Evolutionary conservation across 305 asterid species (phyloP).

Genomic region (Fraxinus sp.): DNA sequence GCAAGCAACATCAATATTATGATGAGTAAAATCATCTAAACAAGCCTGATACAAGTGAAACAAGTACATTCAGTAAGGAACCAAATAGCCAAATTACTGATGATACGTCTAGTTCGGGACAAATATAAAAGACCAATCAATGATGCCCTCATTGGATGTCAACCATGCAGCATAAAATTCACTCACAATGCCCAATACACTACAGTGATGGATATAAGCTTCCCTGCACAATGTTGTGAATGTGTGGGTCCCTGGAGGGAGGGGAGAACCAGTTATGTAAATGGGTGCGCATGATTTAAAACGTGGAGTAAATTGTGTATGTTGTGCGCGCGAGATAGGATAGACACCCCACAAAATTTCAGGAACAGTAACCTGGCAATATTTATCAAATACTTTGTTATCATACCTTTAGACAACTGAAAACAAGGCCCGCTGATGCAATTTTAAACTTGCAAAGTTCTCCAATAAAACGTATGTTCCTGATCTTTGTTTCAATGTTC

Average conservation of each 20-base stretch:
- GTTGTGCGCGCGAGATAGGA: neutral
- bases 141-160: neutral
- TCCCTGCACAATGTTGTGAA: neutral
- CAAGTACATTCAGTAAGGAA: conserved; percentile 6
- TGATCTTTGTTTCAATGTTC: conserved; percentile 95
- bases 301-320: neutral
- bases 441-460: conserved; percentile 97
- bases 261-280: neutral
- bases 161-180: neutral
- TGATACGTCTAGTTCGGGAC: neutral
- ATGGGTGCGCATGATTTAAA: neutral
- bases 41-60: conserved; percentile 67
- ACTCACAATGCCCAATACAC: neutral
- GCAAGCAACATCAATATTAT: conserved; percentile 95
- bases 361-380: neutral
- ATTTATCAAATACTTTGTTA: conserved; percentile 5
- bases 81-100: neutral
- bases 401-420: conserved; percentile 89
- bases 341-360: conserved; percentile 5
- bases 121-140: neutral
- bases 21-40: conserved; percentile 96
- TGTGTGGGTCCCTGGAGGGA: neutral
- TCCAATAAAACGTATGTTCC: conserved; percentile 94
- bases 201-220: neutral
- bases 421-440: conserved; percentile 82